Evolutionary conservation across 306 rosid genomes (phyloP).

Genomic region (Pterocarpus santalinus): DNA sequence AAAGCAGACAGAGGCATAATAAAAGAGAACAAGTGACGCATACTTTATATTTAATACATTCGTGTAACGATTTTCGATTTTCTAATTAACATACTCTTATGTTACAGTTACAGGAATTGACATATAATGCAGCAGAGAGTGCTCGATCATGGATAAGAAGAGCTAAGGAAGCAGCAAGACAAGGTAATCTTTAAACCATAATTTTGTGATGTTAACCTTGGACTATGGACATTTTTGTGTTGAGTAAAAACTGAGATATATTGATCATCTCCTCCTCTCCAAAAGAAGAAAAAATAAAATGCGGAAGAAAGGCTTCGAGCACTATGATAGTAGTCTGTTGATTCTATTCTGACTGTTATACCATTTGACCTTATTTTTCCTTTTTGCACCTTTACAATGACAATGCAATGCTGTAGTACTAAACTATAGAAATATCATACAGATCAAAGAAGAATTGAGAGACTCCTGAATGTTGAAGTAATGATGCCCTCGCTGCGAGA

Average conservation of each 20-base stretch:
- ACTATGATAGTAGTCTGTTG: background rate
- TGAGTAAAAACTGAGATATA: background rate
- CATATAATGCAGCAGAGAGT: conserved; percentile 68
- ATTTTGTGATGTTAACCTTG: conserved; percentile 9
- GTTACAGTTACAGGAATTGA: conserved; percentile 74
- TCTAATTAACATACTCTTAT: conserved; percentile 28
- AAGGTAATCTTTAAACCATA: conserved; percentile 57
- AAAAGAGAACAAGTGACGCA: background rate
- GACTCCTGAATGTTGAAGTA: conserved; percentile 71
- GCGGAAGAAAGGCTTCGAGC: conserved; percentile 15
- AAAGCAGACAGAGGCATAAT: background rate
- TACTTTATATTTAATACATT: conserved; percentile 23
- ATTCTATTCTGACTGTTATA: background rate
- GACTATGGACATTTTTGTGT: background rate
- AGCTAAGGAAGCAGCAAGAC: conserved; percentile 80
- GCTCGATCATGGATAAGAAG: conserved; percentile 78
- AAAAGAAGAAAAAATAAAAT: background rate
- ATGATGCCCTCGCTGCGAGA: conserved; percentile 86
- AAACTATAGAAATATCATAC: conserved; percentile 39
- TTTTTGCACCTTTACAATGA: conserved; percentile 28
- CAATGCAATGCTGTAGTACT: conserved; percentile 24
- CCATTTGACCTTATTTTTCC: conserved; percentile 31
- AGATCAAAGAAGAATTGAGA: conserved; percentile 85
- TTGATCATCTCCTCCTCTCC: conserved; percentile 13
- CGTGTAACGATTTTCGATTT: conserved; percentile 30